phyloP scores from a whole-genome alignment of 805 yeast species.

The Hanseniaspora nectarophila region DNA sequence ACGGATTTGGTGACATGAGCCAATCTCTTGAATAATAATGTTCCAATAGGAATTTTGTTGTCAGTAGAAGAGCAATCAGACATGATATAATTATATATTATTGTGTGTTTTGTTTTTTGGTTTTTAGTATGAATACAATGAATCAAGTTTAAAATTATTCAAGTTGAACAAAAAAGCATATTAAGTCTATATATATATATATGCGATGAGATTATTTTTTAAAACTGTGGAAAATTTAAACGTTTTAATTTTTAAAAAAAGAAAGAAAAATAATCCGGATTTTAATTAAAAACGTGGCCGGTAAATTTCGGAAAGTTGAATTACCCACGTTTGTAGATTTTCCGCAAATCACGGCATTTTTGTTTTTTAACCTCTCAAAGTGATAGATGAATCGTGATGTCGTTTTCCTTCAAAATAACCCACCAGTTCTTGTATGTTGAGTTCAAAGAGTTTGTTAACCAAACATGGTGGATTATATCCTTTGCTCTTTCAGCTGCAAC shows the following conservation, averaged over 20 bases:
- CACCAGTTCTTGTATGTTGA: constrained; percentile 11
- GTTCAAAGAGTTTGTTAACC: constrained; percentile 7
- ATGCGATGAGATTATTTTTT: not conserved
- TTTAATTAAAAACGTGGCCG: not conserved
- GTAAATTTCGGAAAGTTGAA: not conserved
- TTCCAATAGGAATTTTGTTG: constrained; percentile 42
- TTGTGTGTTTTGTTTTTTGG: not conserved
- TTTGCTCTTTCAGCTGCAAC: constrained; percentile 13
- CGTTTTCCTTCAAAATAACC: constrained; percentile 11
- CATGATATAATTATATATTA: no score
- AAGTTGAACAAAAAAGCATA: no score
- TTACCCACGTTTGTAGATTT: no score
- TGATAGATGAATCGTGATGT: constrained; percentile 7
- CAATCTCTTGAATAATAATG: constrained; percentile 50
- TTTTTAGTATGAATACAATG: no score
- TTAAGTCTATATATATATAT: no score
- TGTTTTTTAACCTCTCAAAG: not conserved
- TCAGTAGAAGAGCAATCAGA: not conserved
- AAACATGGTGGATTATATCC: constrained; percentile 2
- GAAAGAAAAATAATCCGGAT: no score
- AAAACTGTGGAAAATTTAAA: not conserved
- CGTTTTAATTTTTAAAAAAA: not conserved
- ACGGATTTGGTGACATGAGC: constrained; percentile 47
- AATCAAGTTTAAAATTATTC: no score
- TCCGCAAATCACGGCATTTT: not conserved